A percentile compares a stretch with the other conserved stretches of the same genome.
These are phyloP conservation scores for Begonia fuchsioides DNA, from an alignment of 306 rosid species.

Conservation along the genomic window DNA sequence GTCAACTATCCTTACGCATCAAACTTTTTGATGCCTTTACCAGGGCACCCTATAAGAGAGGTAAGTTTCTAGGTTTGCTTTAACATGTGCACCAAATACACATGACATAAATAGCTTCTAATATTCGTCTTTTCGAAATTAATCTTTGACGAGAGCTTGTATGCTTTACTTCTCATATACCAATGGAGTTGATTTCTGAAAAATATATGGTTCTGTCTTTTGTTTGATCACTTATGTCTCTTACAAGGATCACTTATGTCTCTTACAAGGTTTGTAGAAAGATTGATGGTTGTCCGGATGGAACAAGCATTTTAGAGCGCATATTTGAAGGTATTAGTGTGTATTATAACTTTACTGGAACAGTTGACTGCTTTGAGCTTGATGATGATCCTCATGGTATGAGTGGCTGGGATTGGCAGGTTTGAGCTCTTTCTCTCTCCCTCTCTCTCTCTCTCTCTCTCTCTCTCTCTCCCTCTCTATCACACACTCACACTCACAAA, in stretches of 20 bases:
- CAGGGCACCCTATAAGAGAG: slow-evolving; percentile 66
- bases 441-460: not conserved
- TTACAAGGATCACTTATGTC: slow-evolving; percentile 25
- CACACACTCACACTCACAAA: not conserved
- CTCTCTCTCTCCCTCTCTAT: not conserved
- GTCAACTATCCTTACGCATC: slow-evolving; percentile 67
- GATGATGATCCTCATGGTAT: slow-evolving; percentile 71
- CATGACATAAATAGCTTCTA: no score
- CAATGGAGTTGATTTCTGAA: not conserved
- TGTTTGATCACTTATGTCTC: not conserved
- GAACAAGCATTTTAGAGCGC: slow-evolving; percentile 42
- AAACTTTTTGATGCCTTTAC: slow-evolving; percentile 62
- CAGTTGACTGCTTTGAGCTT: slow-evolving; percentile 46
- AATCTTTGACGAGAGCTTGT: no score
- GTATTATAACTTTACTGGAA: slow-evolving; percentile 65
- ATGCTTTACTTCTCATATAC: no score
- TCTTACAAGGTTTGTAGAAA: slow-evolving; percentile 42
- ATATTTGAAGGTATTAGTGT: slow-evolving; percentile 57
- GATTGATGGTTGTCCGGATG: slow-evolving; percentile 39
- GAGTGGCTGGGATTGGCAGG: slow-evolving; percentile 88
- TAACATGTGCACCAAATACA: no score
- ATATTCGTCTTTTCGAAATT: no score
- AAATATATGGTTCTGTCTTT: not conserved
- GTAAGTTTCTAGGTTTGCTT: slow-evolving; percentile 19
- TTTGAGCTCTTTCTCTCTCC: slow-evolving; percentile 6